Evolutionary conservation across 345 rosid genomes (phyloP), one percentile per base, ranked within the genome.

Genomic region (Excoecaria cochinchinensis): DNA sequence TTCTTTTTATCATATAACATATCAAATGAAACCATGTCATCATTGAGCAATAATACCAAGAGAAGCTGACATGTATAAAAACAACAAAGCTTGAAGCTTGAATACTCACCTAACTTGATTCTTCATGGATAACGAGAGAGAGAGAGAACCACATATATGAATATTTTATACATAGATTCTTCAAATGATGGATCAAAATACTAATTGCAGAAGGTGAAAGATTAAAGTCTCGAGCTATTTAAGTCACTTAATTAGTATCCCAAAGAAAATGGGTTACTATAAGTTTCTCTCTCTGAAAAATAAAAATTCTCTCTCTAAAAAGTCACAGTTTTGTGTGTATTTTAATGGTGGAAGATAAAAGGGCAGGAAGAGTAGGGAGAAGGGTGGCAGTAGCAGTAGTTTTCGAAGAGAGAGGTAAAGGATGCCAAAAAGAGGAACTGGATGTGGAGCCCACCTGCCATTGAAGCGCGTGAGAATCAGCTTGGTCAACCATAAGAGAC

Each of bases 361-460:
- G 44, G 42, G 72, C 39, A 6, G 22, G 8, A 19, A 38, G 12
- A 15, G 68, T 22, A 51, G 17, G 39, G 55, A 48, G 53, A 21
- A 15, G 68, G 39, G 60, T 46, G n/a, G 46, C 58, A 67, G 36
- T 22, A 13, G 6, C 51, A 60, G 57, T 56, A 22, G 42, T 12
- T 64, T 74, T 44, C 70, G 64, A 22, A 66, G 77, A 0, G 55
- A 58, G 68, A 58, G 48, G 39, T 15, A 59, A 66, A 60, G 59
- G 74, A 61, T 60, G 79, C 74, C 79, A 70, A 70, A 76, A 76
- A 76, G 79, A 62, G 73, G 55, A 76, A 24, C 62, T 70, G 74
- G 67, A 14, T 10, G 65, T 56, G 72, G 56, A n/a, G 39, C 72
- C 61, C 72, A 75, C 72, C 48, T 17, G 58, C 58, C 57, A 4